Conservation (phyloP, 352 stramenopile species). For the Globisporangium orthogonon region DNA sequence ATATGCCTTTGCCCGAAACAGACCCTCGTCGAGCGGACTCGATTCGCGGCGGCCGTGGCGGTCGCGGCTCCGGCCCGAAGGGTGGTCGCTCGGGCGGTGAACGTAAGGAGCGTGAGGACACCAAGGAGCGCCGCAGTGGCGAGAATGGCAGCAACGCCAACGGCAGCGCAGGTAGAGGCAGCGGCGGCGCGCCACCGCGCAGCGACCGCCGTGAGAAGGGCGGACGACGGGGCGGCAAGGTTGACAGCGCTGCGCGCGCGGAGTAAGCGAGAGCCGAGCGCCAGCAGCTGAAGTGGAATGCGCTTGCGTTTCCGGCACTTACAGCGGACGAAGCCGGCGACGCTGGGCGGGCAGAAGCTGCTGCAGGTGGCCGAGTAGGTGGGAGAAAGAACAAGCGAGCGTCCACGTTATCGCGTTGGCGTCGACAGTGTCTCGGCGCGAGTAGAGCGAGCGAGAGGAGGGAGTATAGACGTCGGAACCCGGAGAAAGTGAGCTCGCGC, state of each 20-base stretch:
- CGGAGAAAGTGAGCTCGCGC: neutral
- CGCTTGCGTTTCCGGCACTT: neutral
- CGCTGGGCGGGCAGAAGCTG: neutral
- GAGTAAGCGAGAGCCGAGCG: constrained; percentile 25
- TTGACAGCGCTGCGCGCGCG: constrained; percentile 38
- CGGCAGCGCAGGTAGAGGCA: constrained; percentile 14
- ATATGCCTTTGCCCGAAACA: constrained; percentile 8
- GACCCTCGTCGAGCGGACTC: constrained; percentile 17
- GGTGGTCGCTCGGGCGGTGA: constrained; percentile 44
- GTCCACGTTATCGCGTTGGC: neutral
- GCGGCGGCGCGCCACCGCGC: constrained; percentile 11
- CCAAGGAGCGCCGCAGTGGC: constrained; percentile 28
- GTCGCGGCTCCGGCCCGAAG: constrained; percentile 36
- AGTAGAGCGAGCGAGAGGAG: neutral
- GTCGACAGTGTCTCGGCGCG: neutral
- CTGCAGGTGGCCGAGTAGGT: neutral
- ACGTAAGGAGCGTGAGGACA: constrained; percentile 61
- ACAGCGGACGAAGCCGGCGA: neutral
- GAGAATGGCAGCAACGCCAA: constrained; percentile 20
- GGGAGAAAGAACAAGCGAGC: neutral
- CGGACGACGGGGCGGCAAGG: constrained; percentile 57
- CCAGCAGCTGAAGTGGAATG: neutral
- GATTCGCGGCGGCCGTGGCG: constrained; percentile 41
- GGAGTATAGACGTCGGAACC: constrained; percentile 1
- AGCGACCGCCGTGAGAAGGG: constrained; percentile 57